Percentiles rank a stretch among this genome's conserved stretches.
These are phyloP conservation scores for Panus rudis DNA, from an alignment of 768 basidiomycete species.

Conservation along the genomic window DNA sequence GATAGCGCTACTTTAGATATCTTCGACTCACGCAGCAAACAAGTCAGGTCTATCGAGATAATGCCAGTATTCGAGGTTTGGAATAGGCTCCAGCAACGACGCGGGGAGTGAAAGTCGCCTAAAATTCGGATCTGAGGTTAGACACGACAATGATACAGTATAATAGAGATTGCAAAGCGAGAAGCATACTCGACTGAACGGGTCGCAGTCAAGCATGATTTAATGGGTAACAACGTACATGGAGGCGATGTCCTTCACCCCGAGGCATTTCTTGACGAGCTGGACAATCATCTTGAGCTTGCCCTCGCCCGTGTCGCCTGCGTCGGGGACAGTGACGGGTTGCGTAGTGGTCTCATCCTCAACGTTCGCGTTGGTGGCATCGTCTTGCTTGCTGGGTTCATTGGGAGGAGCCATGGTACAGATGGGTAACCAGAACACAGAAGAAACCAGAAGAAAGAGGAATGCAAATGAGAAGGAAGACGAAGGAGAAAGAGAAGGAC, in stretches of 20 bases:
- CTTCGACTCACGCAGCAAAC: slow-evolving; percentile 72
- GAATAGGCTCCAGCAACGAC: slow-evolving; percentile 87
- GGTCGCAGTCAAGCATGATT: slow-evolving; percentile 4
- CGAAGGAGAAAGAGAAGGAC: slow-evolving; percentile 1
- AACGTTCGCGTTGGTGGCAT: slow-evolving; percentile 5
- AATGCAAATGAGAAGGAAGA: background rate
- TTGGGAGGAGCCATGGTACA: slow-evolving; percentile 10
- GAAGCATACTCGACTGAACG: too few relatives aligned
- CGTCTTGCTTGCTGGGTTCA: slow-evolving; percentile 2
- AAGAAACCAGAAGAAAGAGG: background rate
- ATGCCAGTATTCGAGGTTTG: slow-evolving; percentile 96
- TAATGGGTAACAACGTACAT: slow-evolving; percentile 49
- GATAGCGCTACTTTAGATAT: background rate
- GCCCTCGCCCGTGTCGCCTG: slow-evolving; percentile 71
- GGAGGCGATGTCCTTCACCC: slow-evolving; percentile 91
- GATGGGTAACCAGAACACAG: slow-evolving; percentile 1
- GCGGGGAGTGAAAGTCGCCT: slow-evolving; percentile 93
- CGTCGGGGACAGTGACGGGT: slow-evolving; percentile 63
- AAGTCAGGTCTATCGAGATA: slow-evolving; percentile 88
- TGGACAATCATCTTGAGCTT: slow-evolving; percentile 92
- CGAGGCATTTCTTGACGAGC: slow-evolving; percentile 84
- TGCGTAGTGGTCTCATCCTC: slow-evolving; percentile 28
- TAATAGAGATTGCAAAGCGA: too few relatives aligned
- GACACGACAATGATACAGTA: too few relatives aligned
- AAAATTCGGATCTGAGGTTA: background rate